These are phyloP conservation scores for Alternaria sp. DNA, from an alignment of 2,329 filamentous ascomycete genomes.

Conservation along the genomic window DNA sequence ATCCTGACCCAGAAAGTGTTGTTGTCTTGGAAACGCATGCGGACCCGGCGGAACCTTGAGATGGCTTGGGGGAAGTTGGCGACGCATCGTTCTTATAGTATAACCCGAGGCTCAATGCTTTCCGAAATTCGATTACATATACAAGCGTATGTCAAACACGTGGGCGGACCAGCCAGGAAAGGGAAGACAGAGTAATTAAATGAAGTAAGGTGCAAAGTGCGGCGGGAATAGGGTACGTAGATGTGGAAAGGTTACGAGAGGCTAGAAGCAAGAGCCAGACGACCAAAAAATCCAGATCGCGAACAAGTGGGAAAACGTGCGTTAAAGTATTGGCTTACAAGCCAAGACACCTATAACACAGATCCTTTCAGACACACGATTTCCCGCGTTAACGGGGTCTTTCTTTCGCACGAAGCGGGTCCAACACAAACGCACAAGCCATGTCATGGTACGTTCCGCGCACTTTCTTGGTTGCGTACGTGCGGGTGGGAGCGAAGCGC, in stretches of 20 bases:
- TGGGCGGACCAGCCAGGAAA: conserved; percentile 28
- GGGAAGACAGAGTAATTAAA: conserved; percentile 22
- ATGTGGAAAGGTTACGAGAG: background rate
- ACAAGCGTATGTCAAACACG: conserved; percentile 10
- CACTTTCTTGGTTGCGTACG: conserved; percentile 7
- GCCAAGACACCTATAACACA: conserved; percentile 24
- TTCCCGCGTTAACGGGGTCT: background rate
- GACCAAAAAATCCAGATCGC: conserved; percentile 16
- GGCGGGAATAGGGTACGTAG: background rate
- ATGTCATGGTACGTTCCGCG: conserved; percentile 5
- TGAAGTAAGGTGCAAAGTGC: conserved; percentile 8
- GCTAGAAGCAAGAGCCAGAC: conserved; percentile 15
- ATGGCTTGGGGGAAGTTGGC: conserved; percentile 43
- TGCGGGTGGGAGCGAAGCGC: conserved; percentile 4
- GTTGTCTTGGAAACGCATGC: conserved; percentile 36
- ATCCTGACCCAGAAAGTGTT: conserved; percentile 33
- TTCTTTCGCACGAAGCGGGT: conserved; percentile 2
- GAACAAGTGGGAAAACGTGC: conserved; percentile 38
- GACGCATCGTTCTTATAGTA: conserved; percentile 34
- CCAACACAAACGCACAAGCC: conserved; percentile 4
- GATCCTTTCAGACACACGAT: conserved; percentile 2
- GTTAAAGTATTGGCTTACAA: conserved; percentile 40
- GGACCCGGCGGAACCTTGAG: conserved; percentile 42
- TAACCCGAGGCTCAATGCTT: background rate
- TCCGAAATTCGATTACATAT: conserved; percentile 26